Conservation (phyloP, 139 green algal species). For the Chlamydomonas asymmetrica region DNA sequence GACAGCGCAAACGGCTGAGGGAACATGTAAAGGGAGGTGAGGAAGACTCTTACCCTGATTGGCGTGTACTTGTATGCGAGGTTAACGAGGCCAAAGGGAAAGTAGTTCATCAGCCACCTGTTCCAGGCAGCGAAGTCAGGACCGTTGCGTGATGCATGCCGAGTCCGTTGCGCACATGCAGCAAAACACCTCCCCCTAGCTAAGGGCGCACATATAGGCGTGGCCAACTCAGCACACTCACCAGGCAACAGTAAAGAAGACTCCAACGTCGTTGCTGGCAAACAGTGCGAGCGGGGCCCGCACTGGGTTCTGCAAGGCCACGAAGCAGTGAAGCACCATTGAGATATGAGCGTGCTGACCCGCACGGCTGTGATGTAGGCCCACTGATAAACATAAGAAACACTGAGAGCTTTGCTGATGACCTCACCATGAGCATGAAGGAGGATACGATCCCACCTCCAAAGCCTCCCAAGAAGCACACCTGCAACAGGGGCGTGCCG, state of each 20-base stretch:
- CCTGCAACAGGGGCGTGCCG: slow-evolving; percentile 1
- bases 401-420: neutral
- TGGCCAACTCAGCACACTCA: no score
- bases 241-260: slow-evolving; percentile 3
- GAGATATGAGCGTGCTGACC: no score
- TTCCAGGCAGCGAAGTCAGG: no score
- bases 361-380: neutral
- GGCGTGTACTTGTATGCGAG: no score
- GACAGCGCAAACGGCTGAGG: no score
- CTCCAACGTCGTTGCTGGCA: slow-evolving; percentile 30
- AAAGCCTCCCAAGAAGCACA: slow-evolving; percentile 43
- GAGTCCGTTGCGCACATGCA: no score
- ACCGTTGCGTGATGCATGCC: no score
- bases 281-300: slow-evolving; percentile 42
- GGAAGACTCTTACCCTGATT: no score
- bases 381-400: neutral
- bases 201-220: no score
- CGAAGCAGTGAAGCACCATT: neutral
- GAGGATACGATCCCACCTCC: slow-evolving; percentile 46
- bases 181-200: no score
- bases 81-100: slow-evolving; percentile 16
- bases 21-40: no score
- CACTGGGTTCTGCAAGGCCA: slow-evolving; percentile 24
- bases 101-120: slow-evolving; percentile 55
- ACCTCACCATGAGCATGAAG: slow-evolving; percentile 40